A percentile compares a stretch with the other conserved stretches of the same genome.
phyloP scores from a whole-genome alignment of 2,329 filamentous ascomycete species.

The Fusarium bactridioides region DNA sequence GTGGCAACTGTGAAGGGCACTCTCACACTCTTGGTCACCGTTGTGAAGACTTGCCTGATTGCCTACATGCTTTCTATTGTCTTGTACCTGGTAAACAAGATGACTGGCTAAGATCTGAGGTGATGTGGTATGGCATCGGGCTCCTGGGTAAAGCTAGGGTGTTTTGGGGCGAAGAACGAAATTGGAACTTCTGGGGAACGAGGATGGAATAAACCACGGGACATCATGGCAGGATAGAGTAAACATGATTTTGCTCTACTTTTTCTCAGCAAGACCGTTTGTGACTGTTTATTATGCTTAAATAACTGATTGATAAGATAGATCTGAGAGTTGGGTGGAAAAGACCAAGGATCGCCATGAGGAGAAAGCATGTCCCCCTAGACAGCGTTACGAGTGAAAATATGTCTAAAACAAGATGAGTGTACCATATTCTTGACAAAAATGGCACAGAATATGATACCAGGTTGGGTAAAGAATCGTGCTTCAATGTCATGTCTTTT shows the following conservation, averaged over 20 bases:
- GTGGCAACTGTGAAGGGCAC: background rate
- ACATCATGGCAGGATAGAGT: fast-evolving
- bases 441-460: no score
- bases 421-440: fast-evolving
- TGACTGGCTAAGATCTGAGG: background rate
- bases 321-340: background rate
- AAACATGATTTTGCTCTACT: no score
- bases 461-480: fast-evolving
- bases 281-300: no score
- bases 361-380: background rate
- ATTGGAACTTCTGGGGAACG: background rate
- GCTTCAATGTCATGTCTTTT: no score
- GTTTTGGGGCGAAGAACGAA: background rate
- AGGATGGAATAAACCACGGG: no score
- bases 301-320: fast-evolving
- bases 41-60: background rate
- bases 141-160: no score
- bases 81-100: background rate
- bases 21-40: background rate
- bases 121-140: no score
- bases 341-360: background rate
- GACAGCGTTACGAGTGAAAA: background rate
- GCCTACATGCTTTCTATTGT: background rate
- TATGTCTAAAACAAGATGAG: background rate
- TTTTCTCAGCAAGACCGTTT: no score